Evolutionary conservation across 371 early-diverging fungal species (phyloP).

Genomic region (Conidiobolus incongruus): DNA sequence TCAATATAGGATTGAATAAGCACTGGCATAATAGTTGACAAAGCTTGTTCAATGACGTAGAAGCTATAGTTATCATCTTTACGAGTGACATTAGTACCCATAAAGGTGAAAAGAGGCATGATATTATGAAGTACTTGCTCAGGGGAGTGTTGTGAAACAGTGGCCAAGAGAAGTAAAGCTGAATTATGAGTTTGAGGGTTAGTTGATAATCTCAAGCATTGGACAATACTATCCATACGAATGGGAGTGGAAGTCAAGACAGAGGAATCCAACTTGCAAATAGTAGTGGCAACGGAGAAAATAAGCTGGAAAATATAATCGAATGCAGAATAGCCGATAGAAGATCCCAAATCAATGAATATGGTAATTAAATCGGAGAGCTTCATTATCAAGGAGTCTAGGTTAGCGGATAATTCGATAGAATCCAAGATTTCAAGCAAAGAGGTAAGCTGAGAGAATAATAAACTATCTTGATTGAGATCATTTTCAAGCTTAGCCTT

Average conservation of each 20-base stretch:
- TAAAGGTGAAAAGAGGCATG: slow-evolving; percentile 92
- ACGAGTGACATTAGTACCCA: slow-evolving; percentile 86
- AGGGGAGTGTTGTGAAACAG: slow-evolving; percentile 59
- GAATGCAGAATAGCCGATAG: slow-evolving; percentile 22
- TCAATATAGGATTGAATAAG: slow-evolving; percentile 32
- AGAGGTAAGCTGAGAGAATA: not conserved
- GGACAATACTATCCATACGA: slow-evolving; percentile 71
- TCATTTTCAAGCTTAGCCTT: not conserved
- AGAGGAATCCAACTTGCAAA: slow-evolving; percentile 12
- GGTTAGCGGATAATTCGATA: not conserved
- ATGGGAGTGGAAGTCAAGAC: slow-evolving; percentile 15
- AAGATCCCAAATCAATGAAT: no score
- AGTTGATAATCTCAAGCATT: slow-evolving; percentile 67
- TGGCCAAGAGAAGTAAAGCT: slow-evolving; percentile 67
- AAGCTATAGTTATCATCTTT: slow-evolving; percentile 92
- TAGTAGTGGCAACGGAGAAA: slow-evolving; percentile 41
- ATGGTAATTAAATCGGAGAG: slow-evolving; percentile 18
- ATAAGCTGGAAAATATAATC: slow-evolving; percentile 78
- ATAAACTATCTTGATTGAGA: not conserved
- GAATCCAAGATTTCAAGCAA: not conserved
- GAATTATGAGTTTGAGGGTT: slow-evolving; percentile 92
- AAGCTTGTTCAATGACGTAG: slow-evolving; percentile 76
- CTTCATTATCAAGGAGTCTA: slow-evolving; percentile 23
- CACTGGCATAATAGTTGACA: slow-evolving; percentile 71
- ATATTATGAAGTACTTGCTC: slow-evolving; percentile 73